Percentiles rank a stretch among this genome's conserved stretches.
Evolutionary conservation across 2,329 filamentous ascomycete species (phyloP).

Genomic region (Fusarium illudens): DNA sequence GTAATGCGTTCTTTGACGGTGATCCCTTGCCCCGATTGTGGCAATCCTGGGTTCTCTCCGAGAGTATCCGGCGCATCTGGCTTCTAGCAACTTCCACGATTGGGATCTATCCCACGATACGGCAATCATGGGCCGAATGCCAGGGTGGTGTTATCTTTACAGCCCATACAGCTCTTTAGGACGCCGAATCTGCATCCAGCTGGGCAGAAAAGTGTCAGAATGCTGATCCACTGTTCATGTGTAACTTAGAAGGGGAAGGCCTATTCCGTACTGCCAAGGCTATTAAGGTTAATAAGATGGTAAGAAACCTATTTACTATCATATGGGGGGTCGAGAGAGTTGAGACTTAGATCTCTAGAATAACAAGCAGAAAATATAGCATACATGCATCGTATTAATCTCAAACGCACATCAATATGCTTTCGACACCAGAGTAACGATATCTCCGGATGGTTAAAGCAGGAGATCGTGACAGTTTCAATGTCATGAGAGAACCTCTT

Average conservation of each 20-base stretch:
- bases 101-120: conserved; percentile 8
- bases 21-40: conserved; percentile 10
- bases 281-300: conserved; percentile 3
- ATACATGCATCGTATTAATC: background rate
- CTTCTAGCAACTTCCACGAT: conserved; percentile 8
- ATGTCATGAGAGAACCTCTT: too few species aligned
- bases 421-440: too few species aligned
- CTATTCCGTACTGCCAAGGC: background rate
- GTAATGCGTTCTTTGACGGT: conserved; percentile 9
- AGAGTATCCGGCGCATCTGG: conserved; percentile 15
- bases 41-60: conserved; percentile 12
- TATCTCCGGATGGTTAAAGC: too few species aligned
- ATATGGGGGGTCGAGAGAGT: conserved; percentile 15
- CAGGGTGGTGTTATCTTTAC: conserved; percentile 8
- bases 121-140: conserved; percentile 1
- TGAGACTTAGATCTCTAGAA: conserved; percentile 9
- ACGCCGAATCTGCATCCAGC: background rate
- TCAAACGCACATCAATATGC: too few species aligned
- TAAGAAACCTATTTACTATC: conserved; percentile 1
- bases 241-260: conserved; percentile 1
- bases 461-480: too few species aligned
- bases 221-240: conserved; percentile 2
- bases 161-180: background rate
- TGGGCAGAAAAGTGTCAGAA: background rate
- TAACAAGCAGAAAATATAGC: background rate